Conservation (phyloP, 441 rosid genomes). For the Cnidoscolus chayamansa region DNA sequence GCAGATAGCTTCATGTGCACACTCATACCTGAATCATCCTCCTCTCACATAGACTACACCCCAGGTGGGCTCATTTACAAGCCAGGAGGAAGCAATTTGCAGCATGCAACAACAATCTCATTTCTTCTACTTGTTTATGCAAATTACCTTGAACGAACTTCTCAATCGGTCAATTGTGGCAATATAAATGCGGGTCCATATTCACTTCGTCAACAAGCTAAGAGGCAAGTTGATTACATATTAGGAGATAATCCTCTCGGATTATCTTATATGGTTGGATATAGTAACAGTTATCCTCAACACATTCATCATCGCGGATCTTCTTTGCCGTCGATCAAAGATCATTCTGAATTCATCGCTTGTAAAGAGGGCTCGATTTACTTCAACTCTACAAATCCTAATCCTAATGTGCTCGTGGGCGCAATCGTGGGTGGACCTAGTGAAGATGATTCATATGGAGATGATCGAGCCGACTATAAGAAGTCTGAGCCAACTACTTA, state of each 20-base stretch:
- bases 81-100: slow-evolving; percentile 94
- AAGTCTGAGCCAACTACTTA: slow-evolving; percentile 92
- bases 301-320: slow-evolving; percentile 91
- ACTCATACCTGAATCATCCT: slow-evolving; percentile 59
- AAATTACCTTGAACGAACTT: slow-evolving; percentile 57
- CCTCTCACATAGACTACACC: slow-evolving; percentile 64
- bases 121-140: slow-evolving; percentile 84
- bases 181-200: slow-evolving; percentile 42
- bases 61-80: slow-evolving; percentile 87
- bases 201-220: slow-evolving; percentile 68
- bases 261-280: slow-evolving; percentile 90
- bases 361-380: slow-evolving; percentile 78
- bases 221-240: slow-evolving; percentile 79
- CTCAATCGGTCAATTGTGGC: slow-evolving; percentile 66
- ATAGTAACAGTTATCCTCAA: slow-evolving; percentile 60
- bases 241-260: slow-evolving; percentile 79
- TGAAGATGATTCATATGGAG: slow-evolving; percentile 64
- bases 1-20: slow-evolving; percentile 97
- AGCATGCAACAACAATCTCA: slow-evolving; percentile 81
- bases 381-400: slow-evolving; percentile 61
- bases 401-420: slow-evolving; percentile 64
- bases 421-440: slow-evolving; percentile 90
- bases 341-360: slow-evolving; percentile 50
- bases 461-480: slow-evolving; percentile 62
- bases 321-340: slow-evolving; percentile 63